Evolutionary conservation across 2,329 filamentous ascomycete species (phyloP), one percentile per base, ranked within the genome.

Genomic region (Fusarium papillatum): DNA sequence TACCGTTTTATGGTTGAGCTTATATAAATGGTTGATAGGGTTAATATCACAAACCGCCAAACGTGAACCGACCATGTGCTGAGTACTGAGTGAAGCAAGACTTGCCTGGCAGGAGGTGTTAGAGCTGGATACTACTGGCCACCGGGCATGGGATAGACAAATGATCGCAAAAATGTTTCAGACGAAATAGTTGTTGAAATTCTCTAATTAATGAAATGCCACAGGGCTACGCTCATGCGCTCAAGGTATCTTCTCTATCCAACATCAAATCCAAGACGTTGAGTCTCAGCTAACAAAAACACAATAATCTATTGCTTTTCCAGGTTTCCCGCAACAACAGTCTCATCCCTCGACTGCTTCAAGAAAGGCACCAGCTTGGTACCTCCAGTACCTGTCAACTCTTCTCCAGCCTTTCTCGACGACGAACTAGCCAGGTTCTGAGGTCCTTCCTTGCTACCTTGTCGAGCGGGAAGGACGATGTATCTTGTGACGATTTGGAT

Each of bases 401-500:
- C 85, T 24, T 82, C 79, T 22, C 81, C 81, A 1, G 78, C 77
- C 63, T 81, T 83, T 22, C 76, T 72, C 16, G 85, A 83, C 17
- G 86, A 88, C 0, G 85, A 86, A 31, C 86, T 88, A 1, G 87
- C 86, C 64, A 89, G 77, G 69, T 89, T 89, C 70, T 82, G 81
- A 9, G 76, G 79, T 3, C 77, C 73, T 0, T 76, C 71, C 29
- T 74, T 79, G 36, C 61, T 57, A 2, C 75, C 67, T 69, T 87
- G 84, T 65, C 84, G 89, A 0, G 94, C 94, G 29, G 95, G 95
- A 66, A 97, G 87, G 76, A 98, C 93, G 79, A 98, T 98, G 83
- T 98, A 98, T 61, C 95, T 90, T 39, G 95, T 94, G 5, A 98
- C 96, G 69, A 98, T 95, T 82, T 95, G 92, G 77, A 98, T 94